Evolutionary conservation across 164 flowering plant species (phyloP).

Genomic region (Vitis rotundifolia): DNA sequence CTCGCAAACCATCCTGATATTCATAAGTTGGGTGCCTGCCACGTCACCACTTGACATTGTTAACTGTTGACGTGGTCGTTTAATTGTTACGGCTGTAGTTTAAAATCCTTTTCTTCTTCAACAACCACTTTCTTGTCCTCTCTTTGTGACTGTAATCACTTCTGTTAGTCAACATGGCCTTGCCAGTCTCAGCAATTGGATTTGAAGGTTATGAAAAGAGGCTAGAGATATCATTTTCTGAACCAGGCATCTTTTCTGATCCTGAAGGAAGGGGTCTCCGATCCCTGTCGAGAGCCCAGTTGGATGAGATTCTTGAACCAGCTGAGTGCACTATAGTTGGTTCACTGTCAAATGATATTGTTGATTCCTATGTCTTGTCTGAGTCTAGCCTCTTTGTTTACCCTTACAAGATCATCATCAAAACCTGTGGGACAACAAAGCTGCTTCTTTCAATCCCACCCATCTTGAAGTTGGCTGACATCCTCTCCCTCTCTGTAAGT

Average conservation of each 20-base stretch:
- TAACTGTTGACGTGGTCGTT: conserved; percentile 14
- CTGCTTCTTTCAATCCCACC: conserved; percentile 47
- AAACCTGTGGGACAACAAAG: conserved; percentile 57
- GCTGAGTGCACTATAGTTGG: conserved; percentile 55
- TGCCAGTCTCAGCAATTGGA: conserved; percentile 46
- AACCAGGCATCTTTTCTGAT: conserved; percentile 35
- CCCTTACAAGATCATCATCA: conserved; percentile 55
- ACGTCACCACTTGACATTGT: background rate
- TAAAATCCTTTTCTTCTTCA: conserved; percentile 7
- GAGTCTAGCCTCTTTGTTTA: conserved; percentile 58
- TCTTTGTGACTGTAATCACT: conserved; percentile 4
- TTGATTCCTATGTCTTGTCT: conserved; percentile 55
- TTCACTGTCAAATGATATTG: conserved; percentile 37
- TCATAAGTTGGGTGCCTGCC: conserved; percentile 8
- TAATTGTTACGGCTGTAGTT: conserved; percentile 4
- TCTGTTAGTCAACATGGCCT: conserved; percentile 15
- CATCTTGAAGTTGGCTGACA: conserved; percentile 33
- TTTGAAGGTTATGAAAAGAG: conserved; percentile 61
- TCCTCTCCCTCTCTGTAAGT: conserved; percentile 34
- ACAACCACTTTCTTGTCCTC: conserved; percentile 13
- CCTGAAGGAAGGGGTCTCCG: conserved; percentile 48
- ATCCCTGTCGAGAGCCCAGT: conserved; percentile 31
- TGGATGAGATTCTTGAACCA: conserved; percentile 39
- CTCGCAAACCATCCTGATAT: conserved; percentile 53
- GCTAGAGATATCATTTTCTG: conserved; percentile 44